Conservation (phyloP, 495 filamentous ascomycete genomes). For the Penicillium bovifimosum region DNA sequence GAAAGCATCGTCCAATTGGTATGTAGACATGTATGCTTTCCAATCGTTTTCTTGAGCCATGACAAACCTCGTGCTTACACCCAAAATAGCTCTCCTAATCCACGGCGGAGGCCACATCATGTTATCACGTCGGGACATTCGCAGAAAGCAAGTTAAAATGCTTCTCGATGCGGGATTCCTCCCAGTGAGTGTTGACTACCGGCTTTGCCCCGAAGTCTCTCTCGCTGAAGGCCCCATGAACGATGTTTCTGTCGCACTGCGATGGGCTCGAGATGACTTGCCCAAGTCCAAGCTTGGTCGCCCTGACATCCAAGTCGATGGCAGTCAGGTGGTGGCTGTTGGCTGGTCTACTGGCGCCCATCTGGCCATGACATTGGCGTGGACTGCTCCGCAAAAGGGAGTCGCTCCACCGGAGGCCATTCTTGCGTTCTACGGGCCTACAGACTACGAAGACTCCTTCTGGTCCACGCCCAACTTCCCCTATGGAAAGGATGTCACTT, state of each 20-base stretch:
- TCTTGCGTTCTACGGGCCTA: conserved; percentile 47
- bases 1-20: neutral
- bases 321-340: conserved; percentile 37
- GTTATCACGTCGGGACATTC: conserved; percentile 39
- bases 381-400: conserved; percentile 24
- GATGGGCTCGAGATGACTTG: conserved; percentile 36
- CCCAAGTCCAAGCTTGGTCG: conserved; percentile 24
- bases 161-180: conserved; percentile 41
- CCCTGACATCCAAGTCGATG: conserved; percentile 30
- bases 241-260: conserved; percentile 41
- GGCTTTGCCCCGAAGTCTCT: conserved; percentile 49
- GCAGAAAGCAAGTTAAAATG: conserved; percentile 30
- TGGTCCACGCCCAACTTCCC: neutral
- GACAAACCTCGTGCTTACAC: neutral
- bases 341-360: conserved; percentile 53
- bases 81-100: conserved; percentile 18
- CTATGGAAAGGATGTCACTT: neutral
- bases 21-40: neutral
- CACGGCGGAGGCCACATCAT: conserved; percentile 51
- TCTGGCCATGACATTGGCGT: conserved; percentile 45
- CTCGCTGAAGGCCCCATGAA: conserved; percentile 44
- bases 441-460: conserved; percentile 29
- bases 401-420: conserved; percentile 41
- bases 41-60: neutral
- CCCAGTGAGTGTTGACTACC: conserved; percentile 49